Conservation (phyloP, 768 basidiomycete species). For the Termitomyces eurrhizus region DNA sequence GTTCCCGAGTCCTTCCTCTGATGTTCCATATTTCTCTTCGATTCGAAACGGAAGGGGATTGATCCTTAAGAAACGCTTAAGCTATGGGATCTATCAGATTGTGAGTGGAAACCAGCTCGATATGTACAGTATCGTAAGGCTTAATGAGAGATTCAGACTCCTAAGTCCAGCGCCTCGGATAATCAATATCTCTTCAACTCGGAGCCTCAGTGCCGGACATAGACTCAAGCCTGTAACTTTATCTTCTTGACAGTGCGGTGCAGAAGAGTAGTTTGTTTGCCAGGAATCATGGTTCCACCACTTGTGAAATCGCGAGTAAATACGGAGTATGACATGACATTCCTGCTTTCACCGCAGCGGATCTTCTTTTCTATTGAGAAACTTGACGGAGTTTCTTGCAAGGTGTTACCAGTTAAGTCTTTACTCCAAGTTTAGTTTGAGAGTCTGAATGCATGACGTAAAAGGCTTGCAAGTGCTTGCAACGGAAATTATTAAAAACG, state of each 20-base stretch:
- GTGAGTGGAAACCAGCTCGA: too few species aligned
- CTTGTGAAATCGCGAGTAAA: neutral
- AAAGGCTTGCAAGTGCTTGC: neutral
- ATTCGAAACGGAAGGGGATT: too few species aligned
- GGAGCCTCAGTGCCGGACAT: too few species aligned
- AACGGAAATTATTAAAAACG: neutral
- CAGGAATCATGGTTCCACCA: neutral
- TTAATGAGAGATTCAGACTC: too few species aligned
- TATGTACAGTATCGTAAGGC: too few species aligned
- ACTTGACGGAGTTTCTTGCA: neutral
- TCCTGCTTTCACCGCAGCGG: neutral
- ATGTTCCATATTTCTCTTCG: too few species aligned
- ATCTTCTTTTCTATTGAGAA: neutral
- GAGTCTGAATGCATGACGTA: neutral
- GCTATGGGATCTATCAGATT: too few species aligned
- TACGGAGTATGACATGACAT: neutral
- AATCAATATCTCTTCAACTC: neutral
- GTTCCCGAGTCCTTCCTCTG: too few species aligned
- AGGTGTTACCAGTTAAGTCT: neutral
- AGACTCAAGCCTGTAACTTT: neutral
- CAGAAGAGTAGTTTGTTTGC: neutral
- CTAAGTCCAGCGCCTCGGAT: too few species aligned
- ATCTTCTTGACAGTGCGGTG: neutral
- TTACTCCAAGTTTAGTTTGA: neutral
- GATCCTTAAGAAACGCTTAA: too few species aligned